Conservation (phyloP, 2,329 filamentous ascomycete species). For the Fusarium secorum region DNA sequence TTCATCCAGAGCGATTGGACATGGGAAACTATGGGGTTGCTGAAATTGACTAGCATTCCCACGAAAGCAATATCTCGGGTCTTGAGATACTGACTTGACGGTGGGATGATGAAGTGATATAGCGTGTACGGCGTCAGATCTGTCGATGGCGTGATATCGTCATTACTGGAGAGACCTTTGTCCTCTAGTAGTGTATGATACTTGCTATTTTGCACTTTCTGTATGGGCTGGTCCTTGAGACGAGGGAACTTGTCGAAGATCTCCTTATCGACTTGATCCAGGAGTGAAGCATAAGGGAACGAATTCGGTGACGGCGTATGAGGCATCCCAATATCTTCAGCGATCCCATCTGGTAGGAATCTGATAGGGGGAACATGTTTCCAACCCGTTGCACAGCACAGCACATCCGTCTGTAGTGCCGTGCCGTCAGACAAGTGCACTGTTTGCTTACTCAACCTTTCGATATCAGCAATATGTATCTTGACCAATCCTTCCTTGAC, state of each 20-base stretch:
- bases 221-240: conserved; percentile 59
- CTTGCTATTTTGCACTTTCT: conserved; percentile 49
- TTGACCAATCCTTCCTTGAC: conserved; percentile 56
- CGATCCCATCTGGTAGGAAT: conserved; percentile 59
- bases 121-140: conserved; percentile 48
- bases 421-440: conserved; percentile 55
- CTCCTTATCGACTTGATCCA: conserved; percentile 58
- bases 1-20: conserved; percentile 68
- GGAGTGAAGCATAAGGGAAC: conserved; percentile 39
- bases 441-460: conserved; percentile 47
- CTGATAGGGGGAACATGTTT: conserved; percentile 39
- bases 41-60: conserved; percentile 55
- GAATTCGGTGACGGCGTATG: conserved; percentile 45
- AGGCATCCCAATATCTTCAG: conserved; percentile 59
- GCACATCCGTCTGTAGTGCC: conserved; percentile 51
- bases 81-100: conserved; percentile 48
- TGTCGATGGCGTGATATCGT: conserved; percentile 37
- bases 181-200: conserved; percentile 53
- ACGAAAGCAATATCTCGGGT: conserved; percentile 54
- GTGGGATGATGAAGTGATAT: conserved; percentile 57
- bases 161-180: conserved; percentile 47
- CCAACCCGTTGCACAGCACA: conserved; percentile 64
- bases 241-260: conserved; percentile 63
- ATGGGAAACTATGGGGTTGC: conserved; percentile 53
- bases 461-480: conserved; percentile 57